These are phyloP conservation scores for Exophiala xenobiotica DNA, from an alignment of 2,329 filamentous ascomycete genomes.

Conservation along the genomic window DNA sequence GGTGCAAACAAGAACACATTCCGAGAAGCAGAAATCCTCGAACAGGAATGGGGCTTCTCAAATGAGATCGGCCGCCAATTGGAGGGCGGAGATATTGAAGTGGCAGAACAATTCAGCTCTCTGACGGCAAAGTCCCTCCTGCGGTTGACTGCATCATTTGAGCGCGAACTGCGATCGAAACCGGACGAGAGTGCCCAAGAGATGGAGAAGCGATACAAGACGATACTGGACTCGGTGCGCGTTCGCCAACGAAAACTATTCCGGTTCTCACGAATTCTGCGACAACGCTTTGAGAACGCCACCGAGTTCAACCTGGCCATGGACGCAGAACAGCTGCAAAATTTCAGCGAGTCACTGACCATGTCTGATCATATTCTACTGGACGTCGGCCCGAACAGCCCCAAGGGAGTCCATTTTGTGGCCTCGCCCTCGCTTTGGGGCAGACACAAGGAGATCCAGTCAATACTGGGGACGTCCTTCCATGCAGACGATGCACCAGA, in stretches of 20 bases:
- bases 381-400: slow-evolving; percentile 62
- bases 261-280: slow-evolving; percentile 86
- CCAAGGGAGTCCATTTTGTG: slow-evolving; percentile 77
- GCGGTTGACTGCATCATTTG: slow-evolving; percentile 85
- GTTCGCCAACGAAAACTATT: slow-evolving; percentile 95
- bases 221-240: slow-evolving; percentile 90
- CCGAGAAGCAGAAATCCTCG: slow-evolving; percentile 95
- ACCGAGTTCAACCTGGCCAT: slow-evolving; percentile 90
- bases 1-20: slow-evolving; percentile 98
- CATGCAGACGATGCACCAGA: slow-evolving; percentile 68
- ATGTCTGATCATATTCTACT: slow-evolving; percentile 85
- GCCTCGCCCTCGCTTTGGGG: slow-evolving; percentile 77
- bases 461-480: slow-evolving; percentile 77
- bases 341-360: slow-evolving; percentile 77
- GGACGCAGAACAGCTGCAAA: slow-evolving; percentile 65
- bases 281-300: slow-evolving; percentile 92
- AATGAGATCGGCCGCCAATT: slow-evolving; percentile 89
- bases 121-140: slow-evolving; percentile 90
- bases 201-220: slow-evolving; percentile 97
- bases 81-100: slow-evolving; percentile 92
- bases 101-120: slow-evolving; percentile 91
- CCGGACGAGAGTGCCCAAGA: slow-evolving; percentile 80
- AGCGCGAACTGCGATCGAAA: slow-evolving; percentile 81
- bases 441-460: slow-evolving; percentile 77
- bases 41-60: slow-evolving; percentile 97